Conservation (phyloP, 2,329 filamentous ascomycete species). For the Basipetospora chlamydospora region DNA sequence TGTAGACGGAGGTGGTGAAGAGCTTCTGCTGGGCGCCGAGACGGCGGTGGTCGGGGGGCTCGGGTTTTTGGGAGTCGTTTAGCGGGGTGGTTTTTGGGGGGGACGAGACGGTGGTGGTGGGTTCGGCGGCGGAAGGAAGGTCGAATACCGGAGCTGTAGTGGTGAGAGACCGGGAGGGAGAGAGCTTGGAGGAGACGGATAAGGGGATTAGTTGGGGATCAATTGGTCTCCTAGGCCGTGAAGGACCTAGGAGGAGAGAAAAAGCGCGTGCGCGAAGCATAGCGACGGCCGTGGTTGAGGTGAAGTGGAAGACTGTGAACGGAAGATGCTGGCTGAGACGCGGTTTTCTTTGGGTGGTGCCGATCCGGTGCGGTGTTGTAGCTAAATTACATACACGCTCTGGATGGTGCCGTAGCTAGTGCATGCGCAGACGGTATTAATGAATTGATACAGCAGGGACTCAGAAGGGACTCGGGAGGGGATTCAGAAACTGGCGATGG, state of each 20-base stretch:
- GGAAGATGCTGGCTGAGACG: background rate
- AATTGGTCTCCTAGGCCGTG: background rate
- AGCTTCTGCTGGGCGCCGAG: conserved; percentile 55
- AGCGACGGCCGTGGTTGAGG: background rate
- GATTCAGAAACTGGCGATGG: too few species aligned
- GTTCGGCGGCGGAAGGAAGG: background rate
- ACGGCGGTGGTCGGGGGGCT: conserved; percentile 41
- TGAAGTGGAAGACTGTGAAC: too few species aligned
- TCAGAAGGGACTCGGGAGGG: too few species aligned
- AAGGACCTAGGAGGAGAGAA: background rate
- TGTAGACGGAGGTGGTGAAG: conserved; percentile 66
- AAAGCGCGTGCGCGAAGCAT: conserved; percentile 1
- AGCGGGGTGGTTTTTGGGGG: background rate
- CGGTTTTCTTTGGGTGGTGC: background rate
- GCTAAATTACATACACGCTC: too few species aligned
- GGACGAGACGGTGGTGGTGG: background rate
- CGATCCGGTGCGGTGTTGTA: too few species aligned
- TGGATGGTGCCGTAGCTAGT: too few species aligned
- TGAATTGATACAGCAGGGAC: too few species aligned
- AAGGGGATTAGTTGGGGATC: background rate
- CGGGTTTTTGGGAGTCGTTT: background rate
- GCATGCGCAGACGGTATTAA: too few species aligned
- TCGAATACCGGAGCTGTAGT: background rate
- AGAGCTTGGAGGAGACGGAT: background rate
- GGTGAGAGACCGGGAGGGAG: background rate